Conservation (phyloP, 176 grass and related monocot genomes). For the barley (Hordeum vulgare) region DNA sequence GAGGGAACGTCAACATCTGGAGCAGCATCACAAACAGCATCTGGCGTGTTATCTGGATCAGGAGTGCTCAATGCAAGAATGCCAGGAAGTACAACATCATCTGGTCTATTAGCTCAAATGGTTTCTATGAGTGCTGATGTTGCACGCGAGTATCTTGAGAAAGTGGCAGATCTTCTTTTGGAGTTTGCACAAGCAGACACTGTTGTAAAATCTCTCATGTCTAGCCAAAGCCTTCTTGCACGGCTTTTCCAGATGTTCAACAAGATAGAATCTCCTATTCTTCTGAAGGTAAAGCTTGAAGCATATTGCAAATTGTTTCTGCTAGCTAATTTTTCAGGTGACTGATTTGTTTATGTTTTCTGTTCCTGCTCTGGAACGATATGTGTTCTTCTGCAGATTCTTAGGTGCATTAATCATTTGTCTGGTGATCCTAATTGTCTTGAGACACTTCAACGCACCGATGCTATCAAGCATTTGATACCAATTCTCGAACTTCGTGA, state of each 20-base stretch:
- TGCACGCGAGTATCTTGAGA: conserved; percentile 89
- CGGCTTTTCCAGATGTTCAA: conserved; percentile 99
- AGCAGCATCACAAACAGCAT: conserved; percentile 85
- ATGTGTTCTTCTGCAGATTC: conserved; percentile 52
- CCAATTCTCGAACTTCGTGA: conserved; percentile 94
- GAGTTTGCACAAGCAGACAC: conserved; percentile 94
- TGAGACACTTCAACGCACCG: conserved; percentile 91
- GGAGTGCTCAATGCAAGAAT: conserved; percentile 97
- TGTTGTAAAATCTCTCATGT: conserved; percentile 84
- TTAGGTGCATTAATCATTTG: conserved; percentile 97
- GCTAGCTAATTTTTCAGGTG: conserved; percentile 16
- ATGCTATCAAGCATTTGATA: conserved; percentile 98
- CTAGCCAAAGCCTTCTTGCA: conserved; percentile 70
- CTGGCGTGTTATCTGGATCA: conserved; percentile 97
- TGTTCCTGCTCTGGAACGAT: conserved; percentile 14
- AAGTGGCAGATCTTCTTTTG: conserved; percentile 93
- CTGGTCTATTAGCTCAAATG: conserved; percentile 90
- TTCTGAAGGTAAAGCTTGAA: conserved; percentile 72
- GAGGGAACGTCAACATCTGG: conserved; percentile 90
- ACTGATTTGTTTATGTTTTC: conserved; percentile 9
- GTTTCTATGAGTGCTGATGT: conserved; percentile 91
- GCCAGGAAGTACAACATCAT: conserved; percentile 93
- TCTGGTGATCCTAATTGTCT: conserved; percentile 97
- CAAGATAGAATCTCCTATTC: conserved; percentile 91
- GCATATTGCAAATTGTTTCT: conserved; percentile 2